Conservation (phyloP, 495 filamentous ascomycete species). For the Aspergillus ellipticus region DNA sequence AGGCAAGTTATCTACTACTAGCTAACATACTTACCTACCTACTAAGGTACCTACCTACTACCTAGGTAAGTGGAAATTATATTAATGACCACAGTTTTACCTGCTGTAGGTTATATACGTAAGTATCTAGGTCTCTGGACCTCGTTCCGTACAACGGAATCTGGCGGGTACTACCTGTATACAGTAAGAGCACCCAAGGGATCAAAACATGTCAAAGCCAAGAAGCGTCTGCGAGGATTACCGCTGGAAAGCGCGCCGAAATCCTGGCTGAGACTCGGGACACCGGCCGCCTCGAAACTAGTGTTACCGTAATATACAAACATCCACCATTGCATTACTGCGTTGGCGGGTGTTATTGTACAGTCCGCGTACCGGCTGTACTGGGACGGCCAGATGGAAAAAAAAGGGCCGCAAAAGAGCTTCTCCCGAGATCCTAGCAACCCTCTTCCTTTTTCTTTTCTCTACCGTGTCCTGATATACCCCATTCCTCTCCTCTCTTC, state of each 20-base stretch:
- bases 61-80: no score
- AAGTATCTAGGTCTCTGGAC: no score
- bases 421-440: constrained; percentile 16
- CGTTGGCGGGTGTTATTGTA: constrained; percentile 22
- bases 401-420: constrained; percentile 29
- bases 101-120: no score
- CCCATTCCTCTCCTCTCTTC: constrained; percentile 19
- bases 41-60: no score
- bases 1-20: no score
- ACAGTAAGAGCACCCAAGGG: no score
- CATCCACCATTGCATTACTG: constrained; percentile 14
- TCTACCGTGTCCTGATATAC: constrained; percentile 9
- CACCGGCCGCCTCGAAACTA: constrained; percentile 13
- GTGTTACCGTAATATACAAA: constrained; percentile 21
- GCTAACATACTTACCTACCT: no score
- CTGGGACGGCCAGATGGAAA: constrained; percentile 37
- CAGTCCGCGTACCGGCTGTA: constrained; percentile 37
- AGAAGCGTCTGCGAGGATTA: neutral
- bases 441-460: constrained; percentile 21
- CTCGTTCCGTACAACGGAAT: constrained; percentile 18
- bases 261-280: constrained; percentile 15
- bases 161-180: no score
- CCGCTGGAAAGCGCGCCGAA: constrained; percentile 10
- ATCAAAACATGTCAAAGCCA: neutral
- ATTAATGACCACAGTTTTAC: no score